Evolutionary conservation across 2,329 filamentous ascomycete genomes (phyloP).

Genomic region (Talaromyces sp.): DNA sequence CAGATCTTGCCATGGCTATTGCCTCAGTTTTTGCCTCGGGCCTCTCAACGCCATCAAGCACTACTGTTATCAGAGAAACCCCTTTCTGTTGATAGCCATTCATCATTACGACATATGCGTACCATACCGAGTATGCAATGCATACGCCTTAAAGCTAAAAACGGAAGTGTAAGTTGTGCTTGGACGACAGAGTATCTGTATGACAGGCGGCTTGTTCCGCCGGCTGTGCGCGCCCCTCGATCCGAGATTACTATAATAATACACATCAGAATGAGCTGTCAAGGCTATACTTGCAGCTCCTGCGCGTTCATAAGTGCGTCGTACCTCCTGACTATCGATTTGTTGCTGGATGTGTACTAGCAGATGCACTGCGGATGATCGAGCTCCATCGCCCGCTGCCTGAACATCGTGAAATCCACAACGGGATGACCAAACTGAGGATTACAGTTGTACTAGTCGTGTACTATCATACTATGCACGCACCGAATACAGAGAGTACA

Average conservation of each 20-base stretch:
- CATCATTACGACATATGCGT: not conserved
- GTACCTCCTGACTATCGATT: not conserved
- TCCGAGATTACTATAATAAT: not conserved
- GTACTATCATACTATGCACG: too few relatives aligned
- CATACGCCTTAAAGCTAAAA: not conserved
- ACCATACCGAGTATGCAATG: not conserved
- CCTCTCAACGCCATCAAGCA: not conserved
- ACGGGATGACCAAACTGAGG: too few relatives aligned
- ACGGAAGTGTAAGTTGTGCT: not conserved
- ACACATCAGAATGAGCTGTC: not conserved
- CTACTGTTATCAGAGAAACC: not conserved
- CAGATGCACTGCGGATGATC: not conserved
- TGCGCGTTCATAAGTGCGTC: not conserved
- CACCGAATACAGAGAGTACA: not conserved
- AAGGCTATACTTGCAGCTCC: not conserved
- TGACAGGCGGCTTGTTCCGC: conserved; percentile 6
- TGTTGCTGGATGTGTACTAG: not conserved
- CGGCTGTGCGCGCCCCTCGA: not conserved
- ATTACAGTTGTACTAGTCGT: too few relatives aligned
- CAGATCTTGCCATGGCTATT: not conserved
- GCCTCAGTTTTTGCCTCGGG: too few relatives aligned
- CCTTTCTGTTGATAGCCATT: not conserved
- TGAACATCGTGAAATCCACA: not conserved
- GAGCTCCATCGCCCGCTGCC: not conserved
- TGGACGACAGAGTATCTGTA: not conserved